Evolutionary conservation across 306 rosid species (phyloP), one percentile per base, ranked within the genome.

Genomic region (Comarum palustre): DNA sequence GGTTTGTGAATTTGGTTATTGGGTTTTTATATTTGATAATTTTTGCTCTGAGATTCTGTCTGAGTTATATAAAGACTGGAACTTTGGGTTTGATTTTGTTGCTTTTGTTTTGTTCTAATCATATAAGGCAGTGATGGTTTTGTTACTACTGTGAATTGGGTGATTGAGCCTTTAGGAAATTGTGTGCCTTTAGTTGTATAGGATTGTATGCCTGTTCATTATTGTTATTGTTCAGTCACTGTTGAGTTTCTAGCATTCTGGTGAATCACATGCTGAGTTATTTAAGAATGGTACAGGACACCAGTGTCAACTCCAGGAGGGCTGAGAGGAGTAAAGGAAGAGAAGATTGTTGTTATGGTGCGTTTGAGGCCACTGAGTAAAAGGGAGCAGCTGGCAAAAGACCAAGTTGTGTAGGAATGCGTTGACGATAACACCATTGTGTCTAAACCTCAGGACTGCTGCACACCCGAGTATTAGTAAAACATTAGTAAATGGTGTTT

Each of bases 351-450:
- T 50, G 99, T 95, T 10, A 95, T 96, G 0, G 99, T 95, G 24
- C 84, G 99, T 78, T 75, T 95, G 69, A 88, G 99, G 74, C 99
- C 99, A 50, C 76, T 95, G 31, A 95, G 84, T 81, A 88, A 85
- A 77, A 95, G 86, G 75, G 1, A 29, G 31, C 31, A 29, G 31
- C 31, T 29, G 31, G 31, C 31, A 29, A 29, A 29, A 29, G 31
- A 95, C 62, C 97, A 90, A 73, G 92, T 92, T 54, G 99, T 96
- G 39, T 95, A 97, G 99, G 99, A 95, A 27, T 95, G 99, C 62
- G 15, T 86, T 5, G 92, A 91, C 73, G 93, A 90, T 47, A 76
- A 81, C 76, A 88, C 96, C 0, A 92, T 95, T 27, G 86, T 90
- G 69, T 65, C 82, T 69, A 95, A 90, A 76, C 92, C 93, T 52